Conservation (phyloP, 176 grass and related monocot genomes). For the Avena insularis region DNA sequence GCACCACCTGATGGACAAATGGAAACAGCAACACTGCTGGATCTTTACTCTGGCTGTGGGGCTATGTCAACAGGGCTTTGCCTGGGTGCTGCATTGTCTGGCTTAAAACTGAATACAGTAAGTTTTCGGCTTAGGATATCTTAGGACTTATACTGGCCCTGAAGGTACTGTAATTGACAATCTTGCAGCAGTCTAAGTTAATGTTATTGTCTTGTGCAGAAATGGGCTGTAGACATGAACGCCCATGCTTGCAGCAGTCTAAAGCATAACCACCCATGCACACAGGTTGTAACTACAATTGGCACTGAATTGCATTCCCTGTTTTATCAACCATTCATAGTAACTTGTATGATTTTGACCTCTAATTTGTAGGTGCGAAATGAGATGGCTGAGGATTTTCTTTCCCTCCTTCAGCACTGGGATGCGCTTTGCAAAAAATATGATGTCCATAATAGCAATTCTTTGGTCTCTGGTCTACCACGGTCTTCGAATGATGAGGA, state of each 20-base stretch:
- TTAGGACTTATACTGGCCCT: neutral
- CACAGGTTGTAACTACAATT: conserved; percentile 47
- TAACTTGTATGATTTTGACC: neutral
- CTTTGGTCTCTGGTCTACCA: neutral
- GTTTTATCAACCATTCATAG: neutral
- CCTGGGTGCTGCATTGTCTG: conserved; percentile 55
- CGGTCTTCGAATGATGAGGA: conserved; percentile 47
- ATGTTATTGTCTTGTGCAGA: conserved; percentile 30
- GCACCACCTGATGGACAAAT: conserved; percentile 22
- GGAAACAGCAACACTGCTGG: conserved; percentile 47
- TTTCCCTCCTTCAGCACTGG: conserved; percentile 65
- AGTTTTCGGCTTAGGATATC: neutral
- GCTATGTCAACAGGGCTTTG: conserved; percentile 75
- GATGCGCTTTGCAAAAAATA: conserved; percentile 54
- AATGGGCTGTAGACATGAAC: conserved; percentile 75
- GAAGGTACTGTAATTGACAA: neutral
- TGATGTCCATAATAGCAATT: conserved; percentile 31
- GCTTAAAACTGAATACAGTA: conserved; percentile 47
- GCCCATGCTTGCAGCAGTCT: conserved; percentile 65
- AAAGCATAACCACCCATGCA: conserved; percentile 61
- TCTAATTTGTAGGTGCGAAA: conserved; percentile 54
- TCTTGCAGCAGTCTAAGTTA: neutral
- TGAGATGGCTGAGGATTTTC: conserved; percentile 74
- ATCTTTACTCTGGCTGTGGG: conserved; percentile 80
- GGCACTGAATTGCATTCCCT: neutral